Base-by-base conservation (phyloP, 176 grass and related monocot genomes). In the Juncus effusus region DNA sequence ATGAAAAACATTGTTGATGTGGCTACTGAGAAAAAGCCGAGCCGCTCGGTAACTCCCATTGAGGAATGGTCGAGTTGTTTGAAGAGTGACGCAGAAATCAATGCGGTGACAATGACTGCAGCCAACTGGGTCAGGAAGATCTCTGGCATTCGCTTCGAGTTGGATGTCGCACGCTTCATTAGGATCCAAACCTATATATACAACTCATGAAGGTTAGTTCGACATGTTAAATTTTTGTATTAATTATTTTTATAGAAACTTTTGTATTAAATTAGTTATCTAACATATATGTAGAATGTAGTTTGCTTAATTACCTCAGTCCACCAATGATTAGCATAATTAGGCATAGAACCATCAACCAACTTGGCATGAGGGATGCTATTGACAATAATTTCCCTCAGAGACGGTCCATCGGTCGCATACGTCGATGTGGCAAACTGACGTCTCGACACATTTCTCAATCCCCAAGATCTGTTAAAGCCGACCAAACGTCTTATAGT, bases 1-100 rank as follows among this genome's bases (percentile, higher is more conserved):
- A 86, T 91, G 67, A 85, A 97, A 77, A 97, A 89, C 63, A 97
- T 76, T 10, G 91, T 85, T 63, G 85, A 86, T 13, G 89, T 76
- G 1, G 93, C 63, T 40, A 89, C 74, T 14, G 85, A 81, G 72
- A 88, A 97, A 82, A 97, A 92, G 72, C 83, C 85, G 39, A 91
- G 85, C 28, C 82, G 85, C 61, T 89, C 91, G 28, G 76, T 80
- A 4, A 83, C 88, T 4, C 61, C 38, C 35, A 51, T 71, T 40
- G 69, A 79, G 3, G 56, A 52, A 50, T 6, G 61, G 3, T 70
- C 63, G 42, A 97, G 82, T 28, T 60, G 67, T 64, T 73, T 78
- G 56, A 92, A 97, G 13, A 97, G 45, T 0, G 93, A 88, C 1
- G 82, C 82, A 16, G 72, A 83, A 38, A 97, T 82, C 36, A 86